phyloP scores from a whole-genome alignment of 2,329 filamentous ascomycete species.

The Aureobasidium sp. region DNA sequence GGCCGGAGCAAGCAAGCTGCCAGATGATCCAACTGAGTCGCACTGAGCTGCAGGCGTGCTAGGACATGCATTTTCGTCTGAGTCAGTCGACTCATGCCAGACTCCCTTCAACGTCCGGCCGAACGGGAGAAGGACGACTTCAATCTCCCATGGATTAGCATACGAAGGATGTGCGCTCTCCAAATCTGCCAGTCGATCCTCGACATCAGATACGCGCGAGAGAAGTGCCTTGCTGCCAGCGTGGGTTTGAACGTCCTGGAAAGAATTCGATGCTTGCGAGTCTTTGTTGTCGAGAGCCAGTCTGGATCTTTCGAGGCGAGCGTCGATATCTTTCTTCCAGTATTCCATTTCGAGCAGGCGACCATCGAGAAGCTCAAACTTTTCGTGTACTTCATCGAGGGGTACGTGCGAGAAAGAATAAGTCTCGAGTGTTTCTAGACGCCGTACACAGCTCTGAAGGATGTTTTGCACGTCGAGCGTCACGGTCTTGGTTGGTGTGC shows the following conservation, averaged over 20 bases:
- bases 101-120: slow-evolving; percentile 47
- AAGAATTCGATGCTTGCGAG: slow-evolving; percentile 30
- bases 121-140: slow-evolving; percentile 71
- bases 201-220: slow-evolving; percentile 38
- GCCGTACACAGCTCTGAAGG: slow-evolving; percentile 41
- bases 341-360: slow-evolving; percentile 64
- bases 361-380: slow-evolving; percentile 59
- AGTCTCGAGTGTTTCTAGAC: slow-evolving; percentile 63
- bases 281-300: slow-evolving; percentile 32
- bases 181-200: slow-evolving; percentile 45
- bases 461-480: slow-evolving; percentile 43
- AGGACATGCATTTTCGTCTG: slow-evolving; percentile 29
- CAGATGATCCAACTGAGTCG: slow-evolving; percentile 25
- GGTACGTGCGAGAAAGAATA: slow-evolving; percentile 59
- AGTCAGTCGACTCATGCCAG: slow-evolving; percentile 42
- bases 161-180: slow-evolving; percentile 56
- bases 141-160: slow-evolving; percentile 62
- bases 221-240: slow-evolving; percentile 29
- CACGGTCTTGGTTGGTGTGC: neutral
- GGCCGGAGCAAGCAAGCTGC: slow-evolving; percentile 21
- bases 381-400: slow-evolving; percentile 64
- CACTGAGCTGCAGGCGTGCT: slow-evolving; percentile 44
- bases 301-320: slow-evolving; percentile 16
- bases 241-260: slow-evolving; percentile 34
- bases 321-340: slow-evolving; percentile 29